Percentiles rank a stretch among this genome's conserved stretches.
Evolutionary conservation across 176 grass and related monocot species (phyloP).

Genomic region (Saccharum spontaneum): DNA sequence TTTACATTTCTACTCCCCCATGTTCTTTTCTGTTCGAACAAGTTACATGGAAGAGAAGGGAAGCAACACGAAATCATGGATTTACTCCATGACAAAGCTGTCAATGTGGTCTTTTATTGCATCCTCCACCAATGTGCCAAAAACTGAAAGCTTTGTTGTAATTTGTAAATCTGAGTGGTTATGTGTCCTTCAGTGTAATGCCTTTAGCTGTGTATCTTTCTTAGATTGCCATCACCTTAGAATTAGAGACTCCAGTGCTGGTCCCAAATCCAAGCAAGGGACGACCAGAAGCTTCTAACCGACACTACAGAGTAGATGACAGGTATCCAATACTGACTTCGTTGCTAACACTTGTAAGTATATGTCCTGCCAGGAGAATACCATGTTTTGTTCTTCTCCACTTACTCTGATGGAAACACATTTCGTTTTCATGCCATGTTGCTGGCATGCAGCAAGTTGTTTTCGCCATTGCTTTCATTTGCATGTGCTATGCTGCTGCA

Average conservation of each 20-base stretch:
- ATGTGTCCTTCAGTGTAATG: constrained; percentile 13
- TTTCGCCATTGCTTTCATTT: constrained; percentile 13
- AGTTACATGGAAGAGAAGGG: constrained; percentile 74
- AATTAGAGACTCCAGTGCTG: background rate
- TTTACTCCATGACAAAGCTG: constrained; percentile 33
- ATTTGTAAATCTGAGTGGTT: constrained; percentile 35
- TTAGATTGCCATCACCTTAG: constrained; percentile 25
- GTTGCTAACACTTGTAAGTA: constrained; percentile 22
- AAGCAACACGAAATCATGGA: constrained; percentile 47
- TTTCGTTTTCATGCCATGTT: background rate
- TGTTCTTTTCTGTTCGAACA: constrained; percentile 30
- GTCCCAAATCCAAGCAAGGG: constrained; percentile 23
- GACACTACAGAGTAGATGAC: constrained; percentile 38
- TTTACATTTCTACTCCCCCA: constrained; percentile 25
- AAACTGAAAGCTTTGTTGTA: constrained; percentile 37
- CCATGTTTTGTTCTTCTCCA: background rate
- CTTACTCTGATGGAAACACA: background rate
- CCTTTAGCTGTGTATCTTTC: background rate
- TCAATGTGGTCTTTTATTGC: constrained; percentile 41
- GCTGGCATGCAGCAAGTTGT: background rate
- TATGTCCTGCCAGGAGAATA: constrained; percentile 17
- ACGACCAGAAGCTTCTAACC: constrained; percentile 11
- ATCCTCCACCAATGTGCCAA: background rate
- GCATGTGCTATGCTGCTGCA: constrained; percentile 18
- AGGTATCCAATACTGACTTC: constrained; percentile 21